Evolutionary conservation across 2,329 filamentous ascomycete genomes (phyloP).

Genomic region (Corinectria fuckeliana): DNA sequence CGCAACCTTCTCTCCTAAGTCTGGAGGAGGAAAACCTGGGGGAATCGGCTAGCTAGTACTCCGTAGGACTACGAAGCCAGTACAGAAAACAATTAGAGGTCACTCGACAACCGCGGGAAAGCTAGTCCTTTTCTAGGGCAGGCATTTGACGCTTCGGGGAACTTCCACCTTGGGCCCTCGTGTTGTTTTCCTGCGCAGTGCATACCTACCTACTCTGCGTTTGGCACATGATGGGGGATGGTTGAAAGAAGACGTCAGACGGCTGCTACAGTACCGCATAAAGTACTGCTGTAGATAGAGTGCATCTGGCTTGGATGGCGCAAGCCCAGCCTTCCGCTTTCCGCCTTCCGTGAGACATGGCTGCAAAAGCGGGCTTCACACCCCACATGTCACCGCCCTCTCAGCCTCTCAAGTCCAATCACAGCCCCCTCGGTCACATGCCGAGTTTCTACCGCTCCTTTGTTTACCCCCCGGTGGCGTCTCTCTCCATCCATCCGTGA

Average conservation of each 20-base stretch:
- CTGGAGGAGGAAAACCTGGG: conserved; percentile 8
- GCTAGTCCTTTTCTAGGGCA: not conserved
- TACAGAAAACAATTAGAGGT: not conserved
- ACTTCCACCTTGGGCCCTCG: conserved; percentile 13
- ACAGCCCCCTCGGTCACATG: conserved; percentile 26
- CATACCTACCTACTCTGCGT: not conserved
- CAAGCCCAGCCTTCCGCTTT: not conserved
- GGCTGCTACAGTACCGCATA: no score
- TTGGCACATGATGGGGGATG: not conserved
- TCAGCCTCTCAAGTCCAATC: no score
- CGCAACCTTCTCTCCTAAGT: conserved; percentile 9
- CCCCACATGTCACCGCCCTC: conserved; percentile 24
- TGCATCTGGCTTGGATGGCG: not conserved
- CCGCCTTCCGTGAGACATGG: not conserved
- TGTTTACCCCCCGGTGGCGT: conserved; percentile 13
- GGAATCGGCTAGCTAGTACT: conserved; percentile 9
- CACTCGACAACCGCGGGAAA: conserved; percentile 8
- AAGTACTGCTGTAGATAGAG: not conserved
- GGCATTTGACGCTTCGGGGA: conserved; percentile 5
- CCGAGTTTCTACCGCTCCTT: conserved; percentile 20
- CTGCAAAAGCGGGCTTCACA: not conserved
- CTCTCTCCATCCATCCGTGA: conserved; percentile 27
- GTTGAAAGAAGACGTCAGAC: no score
- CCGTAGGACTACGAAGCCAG: no score
- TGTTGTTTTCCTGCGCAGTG: not conserved